Conservation (phyloP, 2,329 filamentous ascomycete genomes). For the Dactylellina leptospora region DNA sequence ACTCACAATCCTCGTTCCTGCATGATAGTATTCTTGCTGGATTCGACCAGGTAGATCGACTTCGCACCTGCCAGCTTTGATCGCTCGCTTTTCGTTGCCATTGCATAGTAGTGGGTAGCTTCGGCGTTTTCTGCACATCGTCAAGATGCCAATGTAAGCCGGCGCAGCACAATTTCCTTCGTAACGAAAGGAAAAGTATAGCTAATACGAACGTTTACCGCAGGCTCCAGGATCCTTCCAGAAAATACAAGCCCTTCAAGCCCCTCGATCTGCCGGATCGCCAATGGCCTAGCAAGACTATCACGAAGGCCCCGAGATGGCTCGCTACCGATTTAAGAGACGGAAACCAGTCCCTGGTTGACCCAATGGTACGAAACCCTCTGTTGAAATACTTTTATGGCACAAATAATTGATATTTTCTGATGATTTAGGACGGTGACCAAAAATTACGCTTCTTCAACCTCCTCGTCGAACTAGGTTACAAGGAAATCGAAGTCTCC, state of each 20-base stretch:
- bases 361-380: conserved; percentile 78
- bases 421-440: conserved; percentile 75
- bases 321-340: conserved; percentile 87
- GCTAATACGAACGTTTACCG: conserved; percentile 23
- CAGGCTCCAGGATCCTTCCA: conserved; percentile 78
- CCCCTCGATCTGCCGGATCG: conserved; percentile 73
- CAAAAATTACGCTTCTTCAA: conserved; percentile 96
- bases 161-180: not conserved
- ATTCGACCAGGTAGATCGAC: conserved; percentile 7
- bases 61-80: conserved; percentile 40
- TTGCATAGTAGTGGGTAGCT: conserved; percentile 27
- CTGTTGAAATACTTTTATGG: not conserved
- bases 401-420: not conserved
- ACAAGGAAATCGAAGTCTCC: conserved; percentile 97
- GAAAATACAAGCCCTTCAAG: conserved; percentile 77
- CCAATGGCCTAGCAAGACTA: conserved; percentile 83
- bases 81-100: conserved; percentile 7
- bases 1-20: conserved; percentile 8
- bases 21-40: conserved; percentile 4
- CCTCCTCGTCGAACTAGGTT: conserved; percentile 89
- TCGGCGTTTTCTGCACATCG: conserved; percentile 17
- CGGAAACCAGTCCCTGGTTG: conserved; percentile 90
- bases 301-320: conserved; percentile 89
- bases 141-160: conserved; percentile 45
- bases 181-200: not conserved